A percentile compares a stretch with the other conserved stretches of the same genome.
Evolutionary conservation across 805 yeast genomes (phyloP).

Genomic region (Metschnikowia picachoensis): DNA sequence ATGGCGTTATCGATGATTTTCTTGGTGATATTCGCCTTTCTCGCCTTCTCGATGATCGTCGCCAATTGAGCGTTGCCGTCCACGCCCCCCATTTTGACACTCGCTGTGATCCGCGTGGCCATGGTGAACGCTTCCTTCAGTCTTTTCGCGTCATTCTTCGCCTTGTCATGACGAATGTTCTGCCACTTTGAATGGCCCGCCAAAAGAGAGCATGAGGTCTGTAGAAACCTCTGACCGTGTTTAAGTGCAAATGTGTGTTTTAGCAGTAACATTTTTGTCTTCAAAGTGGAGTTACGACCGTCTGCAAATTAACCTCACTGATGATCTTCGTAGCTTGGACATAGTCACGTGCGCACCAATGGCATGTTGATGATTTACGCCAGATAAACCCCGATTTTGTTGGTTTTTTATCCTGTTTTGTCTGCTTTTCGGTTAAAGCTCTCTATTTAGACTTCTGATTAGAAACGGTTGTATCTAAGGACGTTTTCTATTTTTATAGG

Average conservation of each 20-base stretch:
- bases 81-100: slow-evolving; percentile 67
- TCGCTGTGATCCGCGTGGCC: slow-evolving; percentile 69
- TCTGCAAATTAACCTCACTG: not conserved
- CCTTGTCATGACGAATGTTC: slow-evolving; percentile 89
- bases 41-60: slow-evolving; percentile 75
- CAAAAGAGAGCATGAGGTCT: slow-evolving; percentile 13
- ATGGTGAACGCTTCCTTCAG: slow-evolving; percentile 65
- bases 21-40: slow-evolving; percentile 71
- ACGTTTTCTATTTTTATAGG: too few species aligned
- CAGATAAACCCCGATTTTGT: too few species aligned
- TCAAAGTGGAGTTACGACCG: not conserved
- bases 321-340: not conserved
- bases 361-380: not conserved
- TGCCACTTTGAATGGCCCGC: slow-evolving; percentile 97
- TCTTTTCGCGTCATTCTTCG: slow-evolving; percentile 81
- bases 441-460: too few species aligned
- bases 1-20: slow-evolving; percentile 85
- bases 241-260: not conserved
- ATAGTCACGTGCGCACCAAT: not conserved
- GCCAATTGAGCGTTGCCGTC: slow-evolving; percentile 65
- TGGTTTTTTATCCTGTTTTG: too few species aligned
- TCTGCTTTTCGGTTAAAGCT: too few species aligned
- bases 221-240: slow-evolving; percentile 10
- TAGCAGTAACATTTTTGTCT: not conserved
- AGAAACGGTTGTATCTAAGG: too few species aligned